Base-by-base conservation (phyloP, 208 protist species). In the Leishmania martiniquensis region DNA sequence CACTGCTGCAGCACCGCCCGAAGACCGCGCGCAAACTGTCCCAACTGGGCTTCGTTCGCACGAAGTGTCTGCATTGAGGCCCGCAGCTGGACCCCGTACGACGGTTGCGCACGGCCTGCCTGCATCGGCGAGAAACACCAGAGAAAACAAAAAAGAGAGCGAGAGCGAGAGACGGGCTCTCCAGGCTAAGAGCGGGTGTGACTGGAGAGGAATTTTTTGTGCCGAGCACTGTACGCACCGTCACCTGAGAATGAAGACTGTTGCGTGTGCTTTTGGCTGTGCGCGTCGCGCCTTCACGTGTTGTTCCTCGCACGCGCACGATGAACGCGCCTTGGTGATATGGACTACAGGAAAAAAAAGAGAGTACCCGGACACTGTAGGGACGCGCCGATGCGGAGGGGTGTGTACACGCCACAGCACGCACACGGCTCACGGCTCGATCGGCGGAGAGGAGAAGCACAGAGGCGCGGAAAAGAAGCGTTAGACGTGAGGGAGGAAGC, bases 1-100 rank as follows among this genome's bases (percentile, higher is more conserved):
- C 93, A 97, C 77, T 97, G 93, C 70, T 93, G 88, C 72, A 97
- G 82, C 62, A 97, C 93, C 4, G 93, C 89, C 17, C 76, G 73
- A 13, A 94, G 25, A 37, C 93, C 93, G 47, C 80, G 75, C 4
- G 87, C 75, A 66, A 97, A 97, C 44, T 78, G 83, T 44, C 76
- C 67, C 49, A 95, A 91, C 81, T 97, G 93, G 63, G 78, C 80
- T 20, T 93, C 89, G 25, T 72, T 94, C 7, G 92, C 92, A 1
- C 86, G 89, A 62, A 84, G 75, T 32, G 87, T 45, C 74, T 78
- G 72, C 72, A 77, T 73, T 4, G 73, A 37, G 15, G 82, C 77
- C 17, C 77, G 70, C 29, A 92, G 22, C 72, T 83, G 81, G 32
- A 67, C 78, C n/a, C 74, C 78, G 57, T 80, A 78, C 63, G 73